phyloP scores from a whole-genome alignment of 202 grass and related monocot species.

The Hordeum pubiflorum region DNA sequence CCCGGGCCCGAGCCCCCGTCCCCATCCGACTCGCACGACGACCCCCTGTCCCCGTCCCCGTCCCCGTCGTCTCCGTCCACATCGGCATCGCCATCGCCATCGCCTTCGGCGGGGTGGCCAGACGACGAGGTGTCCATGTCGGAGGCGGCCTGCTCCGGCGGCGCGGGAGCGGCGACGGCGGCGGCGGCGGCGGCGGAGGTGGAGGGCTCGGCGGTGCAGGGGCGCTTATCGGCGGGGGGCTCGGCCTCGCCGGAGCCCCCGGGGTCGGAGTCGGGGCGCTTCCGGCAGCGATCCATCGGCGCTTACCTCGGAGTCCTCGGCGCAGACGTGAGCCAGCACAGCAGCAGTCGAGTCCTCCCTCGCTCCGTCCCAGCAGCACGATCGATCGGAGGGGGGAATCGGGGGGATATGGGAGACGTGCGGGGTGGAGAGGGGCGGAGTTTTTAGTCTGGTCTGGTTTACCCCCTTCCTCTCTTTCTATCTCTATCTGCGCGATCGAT shows the following conservation, averaged over 20 bases:
- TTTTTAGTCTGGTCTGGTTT: conserved; percentile 7
- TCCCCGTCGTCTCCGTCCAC: neutral
- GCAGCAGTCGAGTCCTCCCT: neutral
- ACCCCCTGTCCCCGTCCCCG: conserved; percentile 29
- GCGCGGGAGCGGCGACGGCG: neutral
- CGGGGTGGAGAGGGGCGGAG: neutral
- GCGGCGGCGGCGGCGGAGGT: conserved; percentile 29
- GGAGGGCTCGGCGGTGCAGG: conserved; percentile 53
- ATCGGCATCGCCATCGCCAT: neutral
- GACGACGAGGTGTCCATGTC: conserved; percentile 62
- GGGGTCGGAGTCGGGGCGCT: conserved; percentile 60
- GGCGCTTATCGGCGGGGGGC: conserved; percentile 76
- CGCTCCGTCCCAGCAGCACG: neutral
- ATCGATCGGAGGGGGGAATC: neutral
- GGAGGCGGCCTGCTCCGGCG: conserved; percentile 14
- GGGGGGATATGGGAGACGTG: conserved; percentile 18
- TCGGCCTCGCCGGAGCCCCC: conserved; percentile 38
- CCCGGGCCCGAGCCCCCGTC: conserved; percentile 22
- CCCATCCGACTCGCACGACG: conserved; percentile 62
- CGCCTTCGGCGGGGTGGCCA: conserved; percentile 36
- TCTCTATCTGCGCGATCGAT: conserved; percentile 4
- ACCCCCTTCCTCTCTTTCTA: neutral
- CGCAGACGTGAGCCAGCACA: conserved; percentile 13
- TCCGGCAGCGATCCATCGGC: conserved; percentile 82
- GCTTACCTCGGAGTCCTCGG: neutral